These are phyloP conservation scores for Lentinula lateritia DNA, from an alignment of 768 basidiomycete species.

Conservation along the genomic window DNA sequence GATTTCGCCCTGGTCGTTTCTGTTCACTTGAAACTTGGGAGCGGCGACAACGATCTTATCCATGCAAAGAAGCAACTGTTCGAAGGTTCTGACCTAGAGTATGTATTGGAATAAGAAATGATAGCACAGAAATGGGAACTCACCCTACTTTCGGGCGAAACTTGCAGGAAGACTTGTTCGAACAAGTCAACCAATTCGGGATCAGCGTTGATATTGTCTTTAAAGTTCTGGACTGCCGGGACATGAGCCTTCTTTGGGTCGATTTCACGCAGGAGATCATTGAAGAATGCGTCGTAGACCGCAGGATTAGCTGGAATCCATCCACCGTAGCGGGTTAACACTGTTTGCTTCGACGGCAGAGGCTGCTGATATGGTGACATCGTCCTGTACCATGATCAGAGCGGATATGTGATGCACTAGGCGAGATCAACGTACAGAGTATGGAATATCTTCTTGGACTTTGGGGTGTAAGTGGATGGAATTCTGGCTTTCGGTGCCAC, in stretches of 20 bases:
- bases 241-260: background rate
- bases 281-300: conserved; percentile 3
- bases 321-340: conserved; percentile 7
- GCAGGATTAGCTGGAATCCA: conserved; percentile 2
- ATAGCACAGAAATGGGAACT: background rate
- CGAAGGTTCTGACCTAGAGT: background rate
- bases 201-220: conserved; percentile 3
- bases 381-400: background rate
- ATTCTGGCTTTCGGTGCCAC: background rate
- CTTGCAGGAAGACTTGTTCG: conserved; percentile 5
- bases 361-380: background rate
- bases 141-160: conserved; percentile 2
- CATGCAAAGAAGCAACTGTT: background rate
- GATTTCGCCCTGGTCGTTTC: background rate
- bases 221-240: background rate
- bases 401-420: background rate
- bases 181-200: conserved; percentile 7
- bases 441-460: background rate
- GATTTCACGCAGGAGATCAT: background rate
- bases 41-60: background rate
- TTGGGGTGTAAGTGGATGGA: background rate
- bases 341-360: background rate
- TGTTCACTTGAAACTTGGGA: background rate
- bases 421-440: background rate
- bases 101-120: background rate